These are phyloP conservation scores for Ramaria sp. DNA, from an alignment of 768 basidiomycete genomes.

Conservation along the genomic window DNA sequence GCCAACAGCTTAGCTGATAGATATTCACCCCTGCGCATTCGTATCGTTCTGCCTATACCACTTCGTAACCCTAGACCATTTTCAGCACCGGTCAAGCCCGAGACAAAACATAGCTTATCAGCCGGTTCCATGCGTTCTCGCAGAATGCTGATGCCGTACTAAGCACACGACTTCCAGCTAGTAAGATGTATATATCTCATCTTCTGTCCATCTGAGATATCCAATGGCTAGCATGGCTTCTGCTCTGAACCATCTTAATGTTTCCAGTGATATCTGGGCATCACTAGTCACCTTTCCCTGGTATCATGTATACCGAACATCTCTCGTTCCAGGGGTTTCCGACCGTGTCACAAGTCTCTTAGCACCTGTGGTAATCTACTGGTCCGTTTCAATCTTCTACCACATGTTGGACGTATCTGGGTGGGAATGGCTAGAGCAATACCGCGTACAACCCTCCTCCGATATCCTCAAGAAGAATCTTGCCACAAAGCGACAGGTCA, in stretches of 20 bases:
- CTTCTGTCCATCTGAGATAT: too few relatives aligned
- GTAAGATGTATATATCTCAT: too few relatives aligned
- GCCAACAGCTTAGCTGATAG: too few relatives aligned
- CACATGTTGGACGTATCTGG: constrained; percentile 6
- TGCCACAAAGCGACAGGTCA: constrained; percentile 2
- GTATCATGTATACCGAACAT: neutral
- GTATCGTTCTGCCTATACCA: too few relatives aligned
- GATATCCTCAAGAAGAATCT: constrained; percentile 7
- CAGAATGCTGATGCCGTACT: too few relatives aligned
- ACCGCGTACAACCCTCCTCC: constrained; percentile 3
- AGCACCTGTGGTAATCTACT: neutral
- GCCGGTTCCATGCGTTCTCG: too few relatives aligned
- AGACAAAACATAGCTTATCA: too few relatives aligned
- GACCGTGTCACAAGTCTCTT: neutral
- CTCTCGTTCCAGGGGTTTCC: neutral
- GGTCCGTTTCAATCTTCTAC: neutral
- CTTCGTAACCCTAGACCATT: too few relatives aligned
- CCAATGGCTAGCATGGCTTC: neutral
- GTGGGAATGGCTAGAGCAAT: constrained; percentile 4
- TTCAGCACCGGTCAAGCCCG: too few relatives aligned
- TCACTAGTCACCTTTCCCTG: neutral
- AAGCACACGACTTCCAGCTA: too few relatives aligned
- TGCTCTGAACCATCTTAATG: neutral
- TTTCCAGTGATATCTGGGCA: neutral
- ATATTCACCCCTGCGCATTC: too few relatives aligned